These are phyloP conservation scores for Edaphochlamys debaryana DNA, from an alignment of 139 green algal species.

Conservation along the genomic window DNA sequence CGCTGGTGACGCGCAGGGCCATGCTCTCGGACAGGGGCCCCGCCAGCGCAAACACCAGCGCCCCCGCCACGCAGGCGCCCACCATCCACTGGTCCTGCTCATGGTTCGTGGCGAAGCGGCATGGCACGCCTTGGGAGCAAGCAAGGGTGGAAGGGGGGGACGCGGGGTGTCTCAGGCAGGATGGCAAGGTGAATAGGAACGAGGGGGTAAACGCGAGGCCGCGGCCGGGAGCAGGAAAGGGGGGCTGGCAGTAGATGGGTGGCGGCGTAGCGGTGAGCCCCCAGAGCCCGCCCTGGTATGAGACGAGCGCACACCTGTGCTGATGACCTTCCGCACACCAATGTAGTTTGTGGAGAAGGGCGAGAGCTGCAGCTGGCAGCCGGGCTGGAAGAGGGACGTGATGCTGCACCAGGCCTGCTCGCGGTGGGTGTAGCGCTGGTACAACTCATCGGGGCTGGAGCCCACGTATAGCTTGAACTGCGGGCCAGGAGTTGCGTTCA, in stretches of 20 bases:
- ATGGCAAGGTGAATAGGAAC: no score
- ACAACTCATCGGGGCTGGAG: not conserved
- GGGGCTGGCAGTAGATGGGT: no score
- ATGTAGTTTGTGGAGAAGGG: slow-evolving; percentile 29
- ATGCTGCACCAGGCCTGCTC: slow-evolving; percentile 41
- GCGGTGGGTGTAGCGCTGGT: not conserved
- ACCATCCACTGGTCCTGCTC: slow-evolving; percentile 18
- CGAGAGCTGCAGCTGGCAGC: slow-evolving; percentile 38
- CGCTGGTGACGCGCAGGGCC: slow-evolving; percentile 41
- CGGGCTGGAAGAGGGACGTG: not conserved
- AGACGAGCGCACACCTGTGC: not conserved
- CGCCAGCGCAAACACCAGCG: slow-evolving; percentile 18
- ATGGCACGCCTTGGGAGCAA: not conserved
- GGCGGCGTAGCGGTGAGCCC: no score
- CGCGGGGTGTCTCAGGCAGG: not conserved
- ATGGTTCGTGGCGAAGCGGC: not conserved
- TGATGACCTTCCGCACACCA: not conserved
- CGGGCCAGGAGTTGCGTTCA: not conserved
- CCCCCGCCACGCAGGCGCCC: not conserved
- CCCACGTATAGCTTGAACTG: slow-evolving; percentile 39
- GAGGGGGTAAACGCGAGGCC: no score
- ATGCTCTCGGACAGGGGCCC: slow-evolving; percentile 12
- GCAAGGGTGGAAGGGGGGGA: no score
- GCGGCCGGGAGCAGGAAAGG: no score
- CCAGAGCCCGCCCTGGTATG: no score